These are phyloP conservation scores for Prunella vulgaris DNA, from an alignment of 257 asterid species.

Conservation along the genomic window DNA sequence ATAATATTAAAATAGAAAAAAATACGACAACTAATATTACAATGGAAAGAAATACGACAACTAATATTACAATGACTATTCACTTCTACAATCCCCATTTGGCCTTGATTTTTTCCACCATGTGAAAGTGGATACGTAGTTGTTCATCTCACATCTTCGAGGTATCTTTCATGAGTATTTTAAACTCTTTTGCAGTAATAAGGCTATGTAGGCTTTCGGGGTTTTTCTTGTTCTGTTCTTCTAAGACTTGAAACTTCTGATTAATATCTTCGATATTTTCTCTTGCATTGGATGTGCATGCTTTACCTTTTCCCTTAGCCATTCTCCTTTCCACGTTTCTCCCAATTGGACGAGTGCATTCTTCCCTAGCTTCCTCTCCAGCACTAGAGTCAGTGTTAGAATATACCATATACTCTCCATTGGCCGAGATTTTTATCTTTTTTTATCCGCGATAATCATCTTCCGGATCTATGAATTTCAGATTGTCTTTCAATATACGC, in stretches of 20 bases:
- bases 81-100: too few relatives aligned
- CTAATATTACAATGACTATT: too few relatives aligned
- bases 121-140: background rate
- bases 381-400: background rate
- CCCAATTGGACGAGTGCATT: background rate
- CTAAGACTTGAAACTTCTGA: background rate
- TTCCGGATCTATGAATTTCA: too few relatives aligned
- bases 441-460: too few relatives aligned
- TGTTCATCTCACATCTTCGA: background rate
- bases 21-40: too few relatives aligned
- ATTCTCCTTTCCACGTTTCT: background rate
- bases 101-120: background rate
- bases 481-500: too few relatives aligned
- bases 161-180: background rate
- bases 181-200: background rate
- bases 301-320: background rate
- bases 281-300: background rate
- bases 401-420: too few relatives aligned
- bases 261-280: background rate
- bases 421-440: too few relatives aligned
- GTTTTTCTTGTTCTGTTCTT: background rate
- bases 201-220: background rate
- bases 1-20: too few relatives aligned
- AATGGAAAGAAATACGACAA: too few relatives aligned
- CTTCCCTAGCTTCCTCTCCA: background rate